These are phyloP conservation scores for Phallus indusiatus DNA, from an alignment of 768 basidiomycete genomes.

Conservation along the genomic window DNA sequence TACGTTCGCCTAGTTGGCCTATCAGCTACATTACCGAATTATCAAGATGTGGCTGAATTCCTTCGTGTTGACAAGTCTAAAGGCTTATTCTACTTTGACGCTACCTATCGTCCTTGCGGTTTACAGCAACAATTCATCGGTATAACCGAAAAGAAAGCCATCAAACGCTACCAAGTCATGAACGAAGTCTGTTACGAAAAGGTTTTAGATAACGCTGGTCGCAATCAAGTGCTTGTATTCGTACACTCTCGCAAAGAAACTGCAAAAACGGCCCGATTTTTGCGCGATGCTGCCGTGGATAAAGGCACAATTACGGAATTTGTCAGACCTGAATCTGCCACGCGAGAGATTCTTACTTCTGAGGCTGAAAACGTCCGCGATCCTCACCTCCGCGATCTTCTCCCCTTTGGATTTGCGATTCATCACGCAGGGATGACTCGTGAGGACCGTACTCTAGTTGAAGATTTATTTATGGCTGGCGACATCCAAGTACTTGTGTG, in stretches of 20 bases:
- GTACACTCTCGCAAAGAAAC: constrained; percentile 99
- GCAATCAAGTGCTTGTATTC: constrained; percentile 91
- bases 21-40: constrained; percentile 97
- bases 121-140: constrained; percentile 97
- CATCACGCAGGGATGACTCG: constrained; percentile 96
- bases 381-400: constrained; percentile 70
- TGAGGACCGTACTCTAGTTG: constrained; percentile 84
- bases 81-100: constrained; percentile 96
- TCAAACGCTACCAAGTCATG: constrained; percentile 95
- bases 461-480: constrained; percentile 89
- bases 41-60: constrained; percentile 95
- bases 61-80: constrained; percentile 86
- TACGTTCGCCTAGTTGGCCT: constrained; percentile 92
- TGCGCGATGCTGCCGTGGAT: constrained; percentile 92
- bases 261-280: constrained; percentile 89
- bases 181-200: constrained; percentile 99
- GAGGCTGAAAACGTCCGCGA: constrained; percentile 83
- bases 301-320: constrained; percentile 96
- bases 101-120: constrained; percentile 86
- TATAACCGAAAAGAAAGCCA: constrained; percentile 98
- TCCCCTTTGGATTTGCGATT: constrained; percentile 96
- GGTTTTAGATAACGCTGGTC: constrained; percentile 83
- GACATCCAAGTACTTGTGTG: constrained; percentile 91
- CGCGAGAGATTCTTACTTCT: constrained; percentile 78
- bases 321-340: constrained; percentile 87